Conservation (phyloP, 2,329 filamentous ascomycete genomes). For the Coniochaeta sp. region DNA sequence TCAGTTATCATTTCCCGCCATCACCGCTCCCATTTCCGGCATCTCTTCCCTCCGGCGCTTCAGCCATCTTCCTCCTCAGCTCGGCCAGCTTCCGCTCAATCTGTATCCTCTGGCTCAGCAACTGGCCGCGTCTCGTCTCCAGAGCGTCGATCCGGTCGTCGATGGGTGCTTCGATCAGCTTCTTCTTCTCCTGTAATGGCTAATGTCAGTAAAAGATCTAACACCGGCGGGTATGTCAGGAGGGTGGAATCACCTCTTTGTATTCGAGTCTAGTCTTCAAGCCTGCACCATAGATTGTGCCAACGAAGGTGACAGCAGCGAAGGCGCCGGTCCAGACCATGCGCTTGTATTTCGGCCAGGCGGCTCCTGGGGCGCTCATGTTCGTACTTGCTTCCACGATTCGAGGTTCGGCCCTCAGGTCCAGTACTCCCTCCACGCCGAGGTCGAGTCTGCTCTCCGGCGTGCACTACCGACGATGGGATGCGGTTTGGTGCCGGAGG, state of each 20-base stretch:
- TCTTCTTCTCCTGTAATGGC: slow-evolving; percentile 12
- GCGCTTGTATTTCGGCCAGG: slow-evolving; percentile 11
- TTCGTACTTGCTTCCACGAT: background rate
- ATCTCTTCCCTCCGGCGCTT: slow-evolving; percentile 1
- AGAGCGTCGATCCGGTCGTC: slow-evolving; percentile 22
- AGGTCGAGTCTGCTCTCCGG: background rate
- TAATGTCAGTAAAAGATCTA: background rate
- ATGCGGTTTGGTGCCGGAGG: background rate
- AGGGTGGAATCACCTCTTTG: slow-evolving; percentile 11
- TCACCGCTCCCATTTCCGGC: background rate
- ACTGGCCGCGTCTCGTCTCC: slow-evolving; percentile 14
- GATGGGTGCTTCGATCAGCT: slow-evolving; percentile 11
- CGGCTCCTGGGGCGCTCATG: background rate
- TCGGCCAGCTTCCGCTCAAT: slow-evolving; percentile 22
- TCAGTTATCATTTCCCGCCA: background rate
- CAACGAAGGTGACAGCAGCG: slow-evolving; percentile 19
- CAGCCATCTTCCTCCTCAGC: slow-evolving; percentile 18
- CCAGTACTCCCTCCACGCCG: background rate
- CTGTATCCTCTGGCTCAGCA: slow-evolving; percentile 15
- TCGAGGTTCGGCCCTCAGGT: background rate
- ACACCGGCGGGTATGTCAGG: background rate
- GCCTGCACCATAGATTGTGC: slow-evolving; percentile 23
- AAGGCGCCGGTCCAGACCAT: slow-evolving; percentile 17
- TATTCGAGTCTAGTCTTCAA: slow-evolving; percentile 21
- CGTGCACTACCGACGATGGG: background rate